Conservation (phyloP, 441 rosid genomes). For the Geranium incanum region DNA sequence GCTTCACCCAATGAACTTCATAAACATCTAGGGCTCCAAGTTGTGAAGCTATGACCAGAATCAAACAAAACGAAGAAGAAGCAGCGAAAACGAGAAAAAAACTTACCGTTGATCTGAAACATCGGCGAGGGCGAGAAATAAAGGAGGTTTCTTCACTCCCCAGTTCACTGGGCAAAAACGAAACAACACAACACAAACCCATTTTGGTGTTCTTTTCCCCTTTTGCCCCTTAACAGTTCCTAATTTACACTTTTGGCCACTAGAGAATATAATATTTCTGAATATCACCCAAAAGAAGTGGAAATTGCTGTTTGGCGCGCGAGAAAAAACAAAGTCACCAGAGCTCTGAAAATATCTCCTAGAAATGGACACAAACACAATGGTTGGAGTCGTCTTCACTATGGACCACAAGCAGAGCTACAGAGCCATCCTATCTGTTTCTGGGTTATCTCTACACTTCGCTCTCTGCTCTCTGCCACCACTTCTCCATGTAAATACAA, state of each 20-base stretch:
- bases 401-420: background rate
- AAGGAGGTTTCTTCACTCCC: background rate
- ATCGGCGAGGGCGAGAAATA: background rate
- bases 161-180: background rate
- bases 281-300: background rate
- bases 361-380: background rate
- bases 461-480: background rate
- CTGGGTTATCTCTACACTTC: slow-evolving; percentile 2
- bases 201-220: background rate
- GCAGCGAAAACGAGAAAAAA: background rate
- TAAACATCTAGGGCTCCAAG: background rate
- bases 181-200: background rate
- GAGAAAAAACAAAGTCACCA: background rate
- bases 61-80: background rate
- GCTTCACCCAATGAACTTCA: background rate
- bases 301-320: background rate
- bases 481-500: background rate
- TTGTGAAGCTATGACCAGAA: background rate
- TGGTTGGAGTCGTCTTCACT: background rate
- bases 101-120: background rate
- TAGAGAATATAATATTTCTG: background rate
- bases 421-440: slow-evolving; percentile 1
- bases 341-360: background rate
- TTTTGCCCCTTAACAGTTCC: background rate
- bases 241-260: background rate